Percentiles rank a stretch among this genome's conserved stretches.
Conservation (phyloP, 1,139 yeast species). For the Pichia sp. region DNA sequence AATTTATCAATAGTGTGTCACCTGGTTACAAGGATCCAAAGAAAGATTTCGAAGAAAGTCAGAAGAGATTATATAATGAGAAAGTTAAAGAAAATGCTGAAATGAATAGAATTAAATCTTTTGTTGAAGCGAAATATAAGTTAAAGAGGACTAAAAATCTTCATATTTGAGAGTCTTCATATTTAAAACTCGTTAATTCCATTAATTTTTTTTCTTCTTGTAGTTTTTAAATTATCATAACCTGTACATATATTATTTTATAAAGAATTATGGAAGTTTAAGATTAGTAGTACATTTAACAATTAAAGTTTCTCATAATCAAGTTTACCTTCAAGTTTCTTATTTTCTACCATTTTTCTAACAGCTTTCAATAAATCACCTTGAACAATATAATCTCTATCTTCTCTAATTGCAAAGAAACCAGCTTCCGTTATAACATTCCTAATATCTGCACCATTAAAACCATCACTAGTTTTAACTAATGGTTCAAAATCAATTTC, state of each 20-base stretch:
- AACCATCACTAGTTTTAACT: constrained; percentile 97
- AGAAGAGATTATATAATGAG: constrained; percentile 15
- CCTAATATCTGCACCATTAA: constrained; percentile 98
- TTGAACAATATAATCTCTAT: constrained; percentile 88
- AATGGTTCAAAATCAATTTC: constrained; percentile 97
- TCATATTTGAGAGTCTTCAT: constrained; percentile 8
- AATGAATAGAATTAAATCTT: constrained; percentile 17
- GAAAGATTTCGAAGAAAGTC: constrained; percentile 13
- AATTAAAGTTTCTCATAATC: constrained; percentile 80
- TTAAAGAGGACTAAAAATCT: constrained; percentile 15
- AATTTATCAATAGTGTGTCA: constrained; percentile 24
- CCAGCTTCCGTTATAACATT: constrained; percentile 99
- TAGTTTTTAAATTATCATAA: neutral
- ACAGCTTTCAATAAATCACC: constrained; percentile 97
- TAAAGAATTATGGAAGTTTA: neutral
- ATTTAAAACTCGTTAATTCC: neutral
- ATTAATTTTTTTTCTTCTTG: neutral
- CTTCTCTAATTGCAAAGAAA: constrained; percentile 95
- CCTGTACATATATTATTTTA: neutral
- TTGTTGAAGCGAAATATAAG: constrained; percentile 18
- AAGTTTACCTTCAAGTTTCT: constrained; percentile 93
- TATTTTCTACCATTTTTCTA: constrained; percentile 92
- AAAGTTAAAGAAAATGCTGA: constrained; percentile 19
- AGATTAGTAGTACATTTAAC: too few relatives aligned
- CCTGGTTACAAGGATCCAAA: constrained; percentile 20